These are phyloP conservation scores for Aspergillus jensenii DNA, from an alignment of 2,329 filamentous ascomycete genomes.

Conservation along the genomic window DNA sequence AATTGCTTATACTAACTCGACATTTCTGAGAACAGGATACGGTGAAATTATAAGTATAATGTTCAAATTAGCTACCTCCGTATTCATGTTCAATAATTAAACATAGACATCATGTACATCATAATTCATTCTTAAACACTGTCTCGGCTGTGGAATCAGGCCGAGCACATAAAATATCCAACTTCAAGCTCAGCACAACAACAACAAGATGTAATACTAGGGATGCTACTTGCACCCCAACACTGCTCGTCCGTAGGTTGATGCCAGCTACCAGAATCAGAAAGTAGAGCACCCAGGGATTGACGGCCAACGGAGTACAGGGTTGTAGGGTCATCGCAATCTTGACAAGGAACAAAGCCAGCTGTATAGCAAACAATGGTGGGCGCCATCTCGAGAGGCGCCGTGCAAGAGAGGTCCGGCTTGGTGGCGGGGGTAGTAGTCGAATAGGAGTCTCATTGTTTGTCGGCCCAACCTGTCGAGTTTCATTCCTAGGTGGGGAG, in stretches of 20 bases:
- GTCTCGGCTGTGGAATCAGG: not conserved
- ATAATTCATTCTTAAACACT: not conserved
- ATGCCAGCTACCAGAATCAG: conserved; percentile 68
- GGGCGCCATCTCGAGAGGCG: conserved; percentile 27
- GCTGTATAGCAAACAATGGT: conserved; percentile 49
- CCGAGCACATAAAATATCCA: conserved; percentile 18
- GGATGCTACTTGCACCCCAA: conserved; percentile 41
- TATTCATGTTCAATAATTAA: not conserved
- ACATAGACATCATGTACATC: conserved; percentile 2
- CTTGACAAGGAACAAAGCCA: conserved; percentile 68
- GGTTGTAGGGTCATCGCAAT: conserved; percentile 63
- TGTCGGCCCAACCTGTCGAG: conserved; percentile 16
- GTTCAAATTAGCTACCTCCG: not conserved
- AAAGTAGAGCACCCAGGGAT: conserved; percentile 63
- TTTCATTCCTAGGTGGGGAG: conserved; percentile 21
- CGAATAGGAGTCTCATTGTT: conserved; percentile 21
- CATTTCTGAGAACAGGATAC: no score
- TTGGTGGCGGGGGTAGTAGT: conserved; percentile 44
- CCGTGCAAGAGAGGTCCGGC: conserved; percentile 24
- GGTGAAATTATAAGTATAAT: no score
- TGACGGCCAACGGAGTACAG: conserved; percentile 72
- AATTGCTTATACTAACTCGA: no score
- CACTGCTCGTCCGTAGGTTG: conserved; percentile 51
- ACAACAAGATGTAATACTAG: conserved; percentile 49
- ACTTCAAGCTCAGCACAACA: conserved; percentile 42